These are phyloP conservation scores for Trifolium pratense DNA, from an alignment of 306 rosid genomes.

Conservation along the genomic window DNA sequence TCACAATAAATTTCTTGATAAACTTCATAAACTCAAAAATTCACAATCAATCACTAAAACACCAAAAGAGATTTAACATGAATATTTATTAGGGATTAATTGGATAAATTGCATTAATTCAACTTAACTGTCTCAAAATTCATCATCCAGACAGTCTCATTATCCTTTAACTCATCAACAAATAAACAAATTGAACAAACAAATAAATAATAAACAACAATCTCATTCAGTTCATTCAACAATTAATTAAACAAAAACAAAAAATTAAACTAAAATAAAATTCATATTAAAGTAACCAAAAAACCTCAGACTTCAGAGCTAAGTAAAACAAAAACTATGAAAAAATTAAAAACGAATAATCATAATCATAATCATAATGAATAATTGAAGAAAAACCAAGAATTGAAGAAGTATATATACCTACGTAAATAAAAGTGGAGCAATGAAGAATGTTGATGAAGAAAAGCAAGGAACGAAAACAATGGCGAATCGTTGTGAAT, in stretches of 20 bases:
- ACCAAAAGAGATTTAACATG: not conserved
- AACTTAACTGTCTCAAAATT: not conserved
- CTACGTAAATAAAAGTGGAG: constrained; percentile 18
- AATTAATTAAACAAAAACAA: constrained; percentile 23
- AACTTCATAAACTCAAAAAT: constrained; percentile 17
- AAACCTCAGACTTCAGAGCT: constrained; percentile 22
- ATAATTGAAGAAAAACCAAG: not conserved
- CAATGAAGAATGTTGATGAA: constrained; percentile 44
- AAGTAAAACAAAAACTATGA: not conserved
- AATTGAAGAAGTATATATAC: constrained; percentile 9
- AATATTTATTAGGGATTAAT: constrained; percentile 26
- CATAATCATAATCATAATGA: not conserved
- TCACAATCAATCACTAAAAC: constrained; percentile 26
- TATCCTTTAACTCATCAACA: constrained; percentile 27
- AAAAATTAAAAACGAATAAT: not conserved
- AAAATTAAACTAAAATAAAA: constrained; percentile 1
- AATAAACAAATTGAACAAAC: not conserved
- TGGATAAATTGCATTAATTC: not conserved
- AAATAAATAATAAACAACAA: not conserved
- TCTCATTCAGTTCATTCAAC: not conserved
- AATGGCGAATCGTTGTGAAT: not conserved
- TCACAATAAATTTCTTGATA: not conserved
- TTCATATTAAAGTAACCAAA: not conserved
- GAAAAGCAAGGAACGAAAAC: constrained; percentile 19
- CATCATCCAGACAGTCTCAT: constrained; percentile 24